Evolutionary conservation across 306 rosid species (phyloP), one percentile per base, ranked within the genome.

Genomic region (Begonia masoniana): DNA sequence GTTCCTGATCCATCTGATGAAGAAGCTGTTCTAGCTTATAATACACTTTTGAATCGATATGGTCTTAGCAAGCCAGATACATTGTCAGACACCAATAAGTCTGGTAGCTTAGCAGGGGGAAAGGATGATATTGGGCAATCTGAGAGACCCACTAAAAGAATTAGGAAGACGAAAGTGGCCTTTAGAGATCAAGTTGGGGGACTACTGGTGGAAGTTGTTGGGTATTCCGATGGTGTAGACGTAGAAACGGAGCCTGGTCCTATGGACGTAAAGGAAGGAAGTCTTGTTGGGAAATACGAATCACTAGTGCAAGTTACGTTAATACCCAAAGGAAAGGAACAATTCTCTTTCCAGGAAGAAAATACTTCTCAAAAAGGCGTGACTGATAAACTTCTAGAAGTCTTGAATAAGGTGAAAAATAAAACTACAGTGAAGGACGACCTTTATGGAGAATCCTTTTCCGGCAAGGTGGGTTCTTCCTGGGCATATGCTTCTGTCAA

Each of bases 171-270:
- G 49, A 80, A 92, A 73, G 99, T 91, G 45, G 50, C 92, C 61
- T 86, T 91, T 63, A 78, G 86, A 71, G 96, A 91, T 83, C 99
- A 86, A 62, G 88, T 78, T 64, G 96, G 99, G 58, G 99, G 96
- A 59, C 86, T 78, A 63, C 76, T 91, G 70, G 92, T 79, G 31
- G 84, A 86, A 65, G 78, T 91, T 21, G 99, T 91, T 73, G 99
- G 96, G 61, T 42, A 75, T 62, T 91, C 99, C 15, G 99, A 91
- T 68, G 99, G 99, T 24, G 96, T 71, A 10, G 94, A 81, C 61
- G 99, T 91, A 43, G 99, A 78, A 62, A 86, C 94, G 43, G 96
- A 91, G 68, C 96, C 93, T 47, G 99, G 99, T 62, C 99, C 96
- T 13, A 56, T 91, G 14, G 99, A 92, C 47, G 94, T 91, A 50